Percentiles rank a stretch among this genome's conserved stretches.
phyloP scores from a whole-genome alignment of 176 grass and related monocot species.

The Lolium perenne region DNA sequence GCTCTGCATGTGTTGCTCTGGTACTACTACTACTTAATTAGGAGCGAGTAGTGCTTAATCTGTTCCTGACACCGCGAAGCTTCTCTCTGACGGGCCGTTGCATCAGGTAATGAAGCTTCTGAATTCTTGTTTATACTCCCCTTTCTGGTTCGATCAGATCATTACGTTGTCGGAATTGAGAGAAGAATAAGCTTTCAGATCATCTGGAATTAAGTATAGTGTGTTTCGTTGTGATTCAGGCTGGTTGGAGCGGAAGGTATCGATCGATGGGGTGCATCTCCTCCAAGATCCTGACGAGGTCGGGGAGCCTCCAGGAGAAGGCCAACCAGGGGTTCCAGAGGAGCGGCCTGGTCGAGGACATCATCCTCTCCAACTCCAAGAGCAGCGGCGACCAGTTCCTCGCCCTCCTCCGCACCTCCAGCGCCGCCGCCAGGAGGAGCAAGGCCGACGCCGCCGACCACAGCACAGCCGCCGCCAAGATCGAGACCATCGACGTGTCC shows the following conservation, averaged over 20 bases:
- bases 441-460: slow-evolving; percentile 24
- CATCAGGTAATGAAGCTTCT: slow-evolving; percentile 31
- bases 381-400: slow-evolving; percentile 65
- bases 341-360: slow-evolving; percentile 72
- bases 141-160: neutral
- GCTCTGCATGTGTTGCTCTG: no score
- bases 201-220: no score
- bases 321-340: slow-evolving; percentile 53
- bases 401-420: slow-evolving; percentile 57
- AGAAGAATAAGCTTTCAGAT: no score
- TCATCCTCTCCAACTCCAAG: slow-evolving; percentile 72
- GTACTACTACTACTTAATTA: no score
- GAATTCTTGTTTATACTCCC: neutral
- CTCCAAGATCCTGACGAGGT: slow-evolving; percentile 66
- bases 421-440: slow-evolving; percentile 34
- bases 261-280: slow-evolving; percentile 78
- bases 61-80: neutral
- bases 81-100: slow-evolving; percentile 1
- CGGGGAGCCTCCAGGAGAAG: slow-evolving; percentile 73
- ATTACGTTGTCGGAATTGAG: neutral
- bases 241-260: neutral
- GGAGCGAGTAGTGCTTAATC: neutral
- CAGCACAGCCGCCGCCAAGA: neutral
- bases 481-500: slow-evolving; percentile 78
- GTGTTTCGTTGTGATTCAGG: neutral